Evolutionary conservation across 306 rosid genomes (phyloP), one percentile per base, ranked within the genome.

Genomic region (Malus asiatica): DNA sequence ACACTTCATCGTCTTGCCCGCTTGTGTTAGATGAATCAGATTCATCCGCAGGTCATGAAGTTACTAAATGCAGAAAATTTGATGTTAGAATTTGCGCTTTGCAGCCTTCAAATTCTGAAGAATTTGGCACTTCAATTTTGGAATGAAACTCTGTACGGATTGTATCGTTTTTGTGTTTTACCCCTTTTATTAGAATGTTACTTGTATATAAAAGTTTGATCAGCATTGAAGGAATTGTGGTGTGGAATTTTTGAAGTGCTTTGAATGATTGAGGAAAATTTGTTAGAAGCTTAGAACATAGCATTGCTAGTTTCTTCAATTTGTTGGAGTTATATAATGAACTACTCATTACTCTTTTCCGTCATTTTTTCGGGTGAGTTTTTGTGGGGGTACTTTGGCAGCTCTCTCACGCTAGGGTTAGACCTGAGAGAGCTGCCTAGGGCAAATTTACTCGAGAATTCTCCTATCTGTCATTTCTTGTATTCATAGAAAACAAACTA

Each of bases 61-160:
- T 70, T 72, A 64, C 90, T 8, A 82, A 5, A 78, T 72, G 64
- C 61, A 83, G 75, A 25, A 88, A 89, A 76, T 95, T 89, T 75
- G 84, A 88, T 61, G 91, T 95, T 52, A 86, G 80, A 75, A 89
- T 95, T 72, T 89, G 96, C 51, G 84, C 97, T 15, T 86, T 95
- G 33, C 97, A 92, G 80, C 98, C 98, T 72, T 87, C 90, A 1
- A 88, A 93, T 73, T 92, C 92, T 23, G 77, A 85, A 65, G 86
- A 80, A 77, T 77, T 78, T 48, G 85, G 82, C 27, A 58, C 78
- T 68, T 77, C 81, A 4, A 19, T 80, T n/a, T 70, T 77, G 8
- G 76, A 71, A 58, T 86, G 84, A 84, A 81, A 69, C 61, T 42
- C 59, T 55, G 22, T 76, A 9, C 44, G 27, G 40, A 44, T 27